These are phyloP conservation scores for Mortierella sp. DNA, from an alignment of 371 early-diverging fungal species.

Conservation along the genomic window DNA sequence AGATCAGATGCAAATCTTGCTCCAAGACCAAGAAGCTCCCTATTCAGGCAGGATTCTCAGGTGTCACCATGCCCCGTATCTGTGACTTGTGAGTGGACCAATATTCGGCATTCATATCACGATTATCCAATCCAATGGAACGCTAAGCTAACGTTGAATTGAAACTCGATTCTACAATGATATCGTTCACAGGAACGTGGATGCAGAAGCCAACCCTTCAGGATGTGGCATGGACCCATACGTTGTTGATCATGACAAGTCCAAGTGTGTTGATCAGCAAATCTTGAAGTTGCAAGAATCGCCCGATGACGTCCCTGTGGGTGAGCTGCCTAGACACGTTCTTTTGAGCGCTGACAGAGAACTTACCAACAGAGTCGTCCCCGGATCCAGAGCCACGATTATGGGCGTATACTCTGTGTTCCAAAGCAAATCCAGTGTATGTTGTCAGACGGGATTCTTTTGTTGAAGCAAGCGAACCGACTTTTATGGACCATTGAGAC, in stretches of 20 bases:
- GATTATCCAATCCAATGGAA: no score
- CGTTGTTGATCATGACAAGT: constrained; percentile 95
- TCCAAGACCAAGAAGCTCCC: constrained; percentile 80
- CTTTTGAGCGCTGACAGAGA: constrained; percentile 90
- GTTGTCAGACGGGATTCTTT: background rate
- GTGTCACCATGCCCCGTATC: constrained; percentile 83
- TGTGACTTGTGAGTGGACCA: constrained; percentile 78
- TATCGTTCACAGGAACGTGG: constrained; percentile 36
- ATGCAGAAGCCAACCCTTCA: constrained; percentile 55
- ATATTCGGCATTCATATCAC: background rate
- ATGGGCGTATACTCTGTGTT: constrained; percentile 98
- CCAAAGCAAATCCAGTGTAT: constrained; percentile 67
- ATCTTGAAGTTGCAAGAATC: constrained; percentile 98
- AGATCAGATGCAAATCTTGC: constrained; percentile 90
- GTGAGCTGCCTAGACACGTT: constrained; percentile 98
- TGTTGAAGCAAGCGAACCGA: no score
- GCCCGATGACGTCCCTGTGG: constrained; percentile 98
- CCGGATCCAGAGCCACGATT: constrained; percentile 94
- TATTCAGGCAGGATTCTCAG: constrained; percentile 89
- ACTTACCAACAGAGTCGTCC: constrained; percentile 92
- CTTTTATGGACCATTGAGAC: background rate
- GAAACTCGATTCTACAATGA: background rate
- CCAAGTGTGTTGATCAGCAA: constrained; percentile 97
- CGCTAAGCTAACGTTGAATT: background rate
- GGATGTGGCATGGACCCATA: constrained; percentile 96